These are phyloP conservation scores for Hypoxylon sp. DNA, from an alignment of 2,329 filamentous ascomycete genomes.

Conservation along the genomic window DNA sequence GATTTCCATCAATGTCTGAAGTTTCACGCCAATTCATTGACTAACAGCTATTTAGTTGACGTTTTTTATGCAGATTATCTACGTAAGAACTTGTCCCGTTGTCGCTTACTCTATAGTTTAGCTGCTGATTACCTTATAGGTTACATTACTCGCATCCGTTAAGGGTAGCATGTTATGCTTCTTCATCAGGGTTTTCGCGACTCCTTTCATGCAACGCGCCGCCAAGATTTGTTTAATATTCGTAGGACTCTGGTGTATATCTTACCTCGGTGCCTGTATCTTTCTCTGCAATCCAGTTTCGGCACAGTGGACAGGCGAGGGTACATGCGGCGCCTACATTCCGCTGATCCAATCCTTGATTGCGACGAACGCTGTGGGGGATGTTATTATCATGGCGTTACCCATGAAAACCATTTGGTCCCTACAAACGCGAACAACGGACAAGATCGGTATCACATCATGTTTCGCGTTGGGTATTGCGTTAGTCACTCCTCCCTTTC, in stretches of 20 bases:
- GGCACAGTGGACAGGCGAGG: slow-evolving; percentile 46
- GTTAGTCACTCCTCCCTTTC: slow-evolving; percentile 44
- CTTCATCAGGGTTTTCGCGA: slow-evolving; percentile 44
- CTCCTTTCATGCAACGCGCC: slow-evolving; percentile 34
- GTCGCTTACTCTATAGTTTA: too few species aligned
- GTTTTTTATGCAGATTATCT: slow-evolving; percentile 43
- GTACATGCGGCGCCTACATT: slow-evolving; percentile 55
- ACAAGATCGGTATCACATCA: slow-evolving; percentile 58
- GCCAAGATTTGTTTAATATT: slow-evolving; percentile 50
- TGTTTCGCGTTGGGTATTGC: slow-evolving; percentile 57
- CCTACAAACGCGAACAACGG: slow-evolving; percentile 55
- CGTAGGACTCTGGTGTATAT: slow-evolving; percentile 49
- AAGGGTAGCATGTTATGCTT: slow-evolving; percentile 47
- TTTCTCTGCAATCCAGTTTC: slow-evolving; percentile 53
- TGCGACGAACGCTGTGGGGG: slow-evolving; percentile 57
- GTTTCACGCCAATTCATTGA: slow-evolving; percentile 2
- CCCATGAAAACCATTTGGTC: slow-evolving; percentile 59
- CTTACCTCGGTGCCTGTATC: slow-evolving; percentile 50
- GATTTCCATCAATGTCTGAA: not conserved
- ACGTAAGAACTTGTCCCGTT: slow-evolving; percentile 4
- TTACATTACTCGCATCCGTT: slow-evolving; percentile 39
- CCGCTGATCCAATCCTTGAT: slow-evolving; percentile 58
- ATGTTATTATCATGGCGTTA: slow-evolving; percentile 57
- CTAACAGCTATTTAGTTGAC: slow-evolving; percentile 35
- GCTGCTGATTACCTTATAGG: too few species aligned